Conservation (phyloP, 352 stramenopile genomes). For the Globisporangium okanoganense region DNA sequence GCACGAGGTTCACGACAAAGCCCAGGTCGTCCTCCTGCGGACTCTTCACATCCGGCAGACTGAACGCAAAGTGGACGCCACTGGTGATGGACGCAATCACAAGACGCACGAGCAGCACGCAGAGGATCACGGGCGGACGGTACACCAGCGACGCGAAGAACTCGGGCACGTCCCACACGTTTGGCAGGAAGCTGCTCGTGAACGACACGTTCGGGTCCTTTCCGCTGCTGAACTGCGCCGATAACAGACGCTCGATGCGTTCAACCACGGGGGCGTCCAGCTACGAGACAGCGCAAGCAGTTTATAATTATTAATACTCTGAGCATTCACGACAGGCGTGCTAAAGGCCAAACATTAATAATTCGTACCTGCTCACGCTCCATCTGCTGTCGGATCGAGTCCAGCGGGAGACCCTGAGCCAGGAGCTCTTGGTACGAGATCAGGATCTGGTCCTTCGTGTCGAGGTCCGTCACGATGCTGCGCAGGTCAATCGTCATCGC, state of each 20-base stretch:
- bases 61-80: conserved; percentile 32
- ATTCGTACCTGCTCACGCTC: conserved; percentile 56
- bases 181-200: conserved; percentile 40
- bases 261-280: conserved; percentile 17
- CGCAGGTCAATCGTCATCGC: conserved; percentile 47
- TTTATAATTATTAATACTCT: background rate
- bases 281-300: background rate
- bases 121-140: conserved; percentile 62
- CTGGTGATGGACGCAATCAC: conserved; percentile 37
- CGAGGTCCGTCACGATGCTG: conserved; percentile 40
- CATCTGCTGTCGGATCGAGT: conserved; percentile 65
- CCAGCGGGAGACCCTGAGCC: conserved; percentile 49
- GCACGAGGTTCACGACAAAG: conserved; percentile 54
- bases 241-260: conserved; percentile 51
- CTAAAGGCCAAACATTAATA: background rate
- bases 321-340: background rate
- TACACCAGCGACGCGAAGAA: conserved; percentile 48
- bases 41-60: conserved; percentile 58
- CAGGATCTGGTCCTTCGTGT: conserved; percentile 43
- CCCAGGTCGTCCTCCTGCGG: conserved; percentile 64
- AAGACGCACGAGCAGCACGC: conserved; percentile 55
- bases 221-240: conserved; percentile 32
- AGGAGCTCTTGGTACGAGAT: conserved; percentile 62
- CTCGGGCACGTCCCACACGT: conserved; percentile 42
- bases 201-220: conserved; percentile 15